Base-by-base conservation (phyloP, 345 rosid species). In the Isatis tinctoria region DNA sequence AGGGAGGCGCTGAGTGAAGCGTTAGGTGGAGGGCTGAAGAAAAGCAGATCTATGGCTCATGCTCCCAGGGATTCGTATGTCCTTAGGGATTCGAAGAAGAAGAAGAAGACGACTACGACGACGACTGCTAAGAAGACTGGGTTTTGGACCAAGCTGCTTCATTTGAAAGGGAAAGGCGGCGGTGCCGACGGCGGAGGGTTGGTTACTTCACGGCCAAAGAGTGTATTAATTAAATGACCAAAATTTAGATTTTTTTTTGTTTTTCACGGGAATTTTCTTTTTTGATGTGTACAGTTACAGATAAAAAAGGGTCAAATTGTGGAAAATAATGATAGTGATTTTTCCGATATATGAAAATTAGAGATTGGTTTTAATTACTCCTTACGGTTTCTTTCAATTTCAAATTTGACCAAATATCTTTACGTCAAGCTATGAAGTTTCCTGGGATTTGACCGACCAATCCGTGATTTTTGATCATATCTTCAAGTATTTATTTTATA, bases 41-140 rank as follows among this genome's bases (percentile, higher is more conserved):
- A 93, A 83, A 90, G 98, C 60, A 83, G 90, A 78, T 93, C 98
- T 52, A 57, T 87, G 72, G 90, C 88, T 70, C 75, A 76, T 32
- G 83, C 59, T 64, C 74, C 88, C 0, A 83, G 79, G 48, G 80
- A 47, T 39, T 76, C 22, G 2, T 85, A 69, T 22, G 78, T 74
- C 37, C 69, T 18, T 35, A 71, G 43, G 67, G 72, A 54, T 41
- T 78, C 66, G 76, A 83, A 71, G 81, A 84, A 72, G 57, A 56
- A 13, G 58, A 35, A 30, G 18, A 52, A 32, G 8, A 30, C 4
- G 6, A 4, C 60, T 22, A 26, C n/a, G 59, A 59, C 73, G 24
- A 40, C 45, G 58, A 52, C n/a, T 51, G 53, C 3, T 28, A 69
- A 70, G 80, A 71, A 65, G 73, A 66, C 8, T 59, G 92, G 96